Evolutionary conservation across 257 asterid genomes (phyloP), one percentile per base, ranked within the genome.

Genomic region (Solanum boliviense): DNA sequence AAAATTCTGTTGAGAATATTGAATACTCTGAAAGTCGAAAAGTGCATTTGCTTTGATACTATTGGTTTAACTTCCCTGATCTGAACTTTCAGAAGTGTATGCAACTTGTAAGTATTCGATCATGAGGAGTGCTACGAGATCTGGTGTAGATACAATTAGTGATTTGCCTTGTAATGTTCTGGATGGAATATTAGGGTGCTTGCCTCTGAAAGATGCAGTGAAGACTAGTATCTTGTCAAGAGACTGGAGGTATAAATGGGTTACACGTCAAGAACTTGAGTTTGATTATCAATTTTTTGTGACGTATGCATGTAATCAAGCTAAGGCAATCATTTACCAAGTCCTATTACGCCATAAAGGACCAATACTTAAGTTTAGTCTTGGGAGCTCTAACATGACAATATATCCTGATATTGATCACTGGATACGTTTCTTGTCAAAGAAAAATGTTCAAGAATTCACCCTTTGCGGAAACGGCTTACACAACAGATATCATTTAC

Each of bases 241-340:
- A 25, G 94, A 94, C 87, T 94, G 96, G 95, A 90, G 94, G 79
- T 76, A 88, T 89, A 94, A 91, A 88, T 94, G 96, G 95, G 31
- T 84, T 1, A 89, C 93, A 0, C 92, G 95, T 46, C 93, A 95
- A 0, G 93, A 92, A 3, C 86, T 94, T 38, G 93, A 91, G 68
- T 92, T 92, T 21, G 93, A 91, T 89, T 88, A 91, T 90, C 89
- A 93, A 91, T 92, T 92, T n/a, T 95, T 92, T 76, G 91, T 88
- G 46, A 91, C 90, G 91, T 91, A 91, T 74, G 84, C 91, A 7
- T 92, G 94, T n/a, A 92, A 88, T 21, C 86, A 89, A 85, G 93
- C 93, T 70, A 94, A 89, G 91, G 88, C 90, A 4, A 85, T 93
- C 25, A 38, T 94, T 60, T 86, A 90, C 91, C 93, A 93, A 82